Evolutionary conservation across 768 basidiomycete genomes (phyloP).

Genomic region (Lactifluus echinatus): DNA sequence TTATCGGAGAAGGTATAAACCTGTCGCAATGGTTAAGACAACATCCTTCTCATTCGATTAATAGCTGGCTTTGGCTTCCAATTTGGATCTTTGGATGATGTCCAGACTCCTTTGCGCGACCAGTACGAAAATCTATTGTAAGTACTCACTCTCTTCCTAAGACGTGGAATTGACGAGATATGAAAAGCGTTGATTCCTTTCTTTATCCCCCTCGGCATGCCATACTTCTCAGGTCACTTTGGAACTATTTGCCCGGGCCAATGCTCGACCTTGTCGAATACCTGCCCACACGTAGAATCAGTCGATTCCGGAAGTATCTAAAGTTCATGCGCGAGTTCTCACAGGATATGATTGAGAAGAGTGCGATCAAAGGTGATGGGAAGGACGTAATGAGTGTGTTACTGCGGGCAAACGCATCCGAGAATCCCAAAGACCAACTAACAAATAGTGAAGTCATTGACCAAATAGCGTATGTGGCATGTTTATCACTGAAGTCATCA

Average conservation of each 20-base stretch:
- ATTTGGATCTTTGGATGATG: constrained; percentile 21
- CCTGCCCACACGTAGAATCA: constrained; percentile 8
- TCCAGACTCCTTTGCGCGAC: constrained; percentile 18
- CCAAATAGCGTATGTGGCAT: constrained; percentile 9
- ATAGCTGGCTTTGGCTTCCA: constrained; percentile 23
- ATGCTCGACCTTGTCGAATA: too few relatives aligned
- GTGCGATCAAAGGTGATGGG: too few relatives aligned
- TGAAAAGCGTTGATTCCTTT: too few relatives aligned
- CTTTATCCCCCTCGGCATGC: too few relatives aligned
- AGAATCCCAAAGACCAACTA: too few relatives aligned
- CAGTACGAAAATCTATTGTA: constrained; percentile 23
- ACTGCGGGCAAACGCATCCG: constrained; percentile 20
- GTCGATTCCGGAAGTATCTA: constrained; percentile 3
- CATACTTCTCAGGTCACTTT: too few relatives aligned
- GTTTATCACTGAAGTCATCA: neutral
- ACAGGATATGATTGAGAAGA: constrained; percentile 5
- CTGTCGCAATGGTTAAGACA: neutral
- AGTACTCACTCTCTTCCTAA: neutral
- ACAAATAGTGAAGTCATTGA: too few relatives aligned
- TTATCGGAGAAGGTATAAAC: constrained; percentile 22
- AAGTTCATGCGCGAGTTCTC: constrained; percentile 12
- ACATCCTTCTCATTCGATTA: neutral
- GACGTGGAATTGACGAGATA: neutral
- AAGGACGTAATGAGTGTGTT: constrained; percentile 22
- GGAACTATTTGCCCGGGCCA: too few relatives aligned